Conservation (phyloP, 2,329 filamentous ascomycete genomes). For the Taxawa tesnikishii region DNA sequence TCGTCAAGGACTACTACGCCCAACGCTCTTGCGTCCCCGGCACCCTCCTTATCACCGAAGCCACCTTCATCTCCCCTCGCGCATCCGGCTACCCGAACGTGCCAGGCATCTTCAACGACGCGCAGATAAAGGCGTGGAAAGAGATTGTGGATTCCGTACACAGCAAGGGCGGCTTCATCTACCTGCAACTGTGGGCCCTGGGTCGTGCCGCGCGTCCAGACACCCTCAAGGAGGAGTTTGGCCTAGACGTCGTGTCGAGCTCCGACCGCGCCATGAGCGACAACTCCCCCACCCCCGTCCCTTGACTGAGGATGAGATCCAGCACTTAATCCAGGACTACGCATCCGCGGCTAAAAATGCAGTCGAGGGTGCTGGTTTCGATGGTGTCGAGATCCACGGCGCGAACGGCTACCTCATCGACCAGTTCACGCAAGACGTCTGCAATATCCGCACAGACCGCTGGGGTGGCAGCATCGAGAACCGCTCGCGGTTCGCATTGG, state of each 20-base stretch:
- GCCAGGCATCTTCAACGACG: slow-evolving; percentile 45
- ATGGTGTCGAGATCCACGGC: slow-evolving; percentile 45
- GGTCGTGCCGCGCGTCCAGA: slow-evolving; percentile 40
- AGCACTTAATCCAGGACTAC: slow-evolving; percentile 22
- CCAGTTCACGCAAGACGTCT: slow-evolving; percentile 49
- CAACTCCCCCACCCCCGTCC: slow-evolving; percentile 17
- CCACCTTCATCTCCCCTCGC: slow-evolving; percentile 36
- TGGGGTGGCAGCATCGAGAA: slow-evolving; percentile 38
- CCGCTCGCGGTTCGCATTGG: slow-evolving; percentile 38
- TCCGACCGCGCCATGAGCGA: slow-evolving; percentile 21
- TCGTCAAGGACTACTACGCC: slow-evolving; percentile 8
- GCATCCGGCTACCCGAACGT: slow-evolving; percentile 38
- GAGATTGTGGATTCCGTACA: slow-evolving; percentile 51
- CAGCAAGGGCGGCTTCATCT: slow-evolving; percentile 48
- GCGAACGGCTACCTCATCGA: slow-evolving; percentile 45
- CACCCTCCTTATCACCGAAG: slow-evolving; percentile 48
- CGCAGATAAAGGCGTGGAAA: slow-evolving; percentile 50
- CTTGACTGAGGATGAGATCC: slow-evolving; percentile 27
- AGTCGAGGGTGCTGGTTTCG: slow-evolving; percentile 39
- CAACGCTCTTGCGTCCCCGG: slow-evolving; percentile 26
- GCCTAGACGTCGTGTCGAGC: slow-evolving; percentile 15
- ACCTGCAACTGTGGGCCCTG: slow-evolving; percentile 48
- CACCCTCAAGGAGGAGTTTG: slow-evolving; percentile 21
- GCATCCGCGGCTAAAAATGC: slow-evolving; percentile 32
- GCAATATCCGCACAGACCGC: slow-evolving; percentile 40